phyloP scores from a whole-genome alignment of 257 asterid genomes.

The Fraxinus quadrangulata region DNA sequence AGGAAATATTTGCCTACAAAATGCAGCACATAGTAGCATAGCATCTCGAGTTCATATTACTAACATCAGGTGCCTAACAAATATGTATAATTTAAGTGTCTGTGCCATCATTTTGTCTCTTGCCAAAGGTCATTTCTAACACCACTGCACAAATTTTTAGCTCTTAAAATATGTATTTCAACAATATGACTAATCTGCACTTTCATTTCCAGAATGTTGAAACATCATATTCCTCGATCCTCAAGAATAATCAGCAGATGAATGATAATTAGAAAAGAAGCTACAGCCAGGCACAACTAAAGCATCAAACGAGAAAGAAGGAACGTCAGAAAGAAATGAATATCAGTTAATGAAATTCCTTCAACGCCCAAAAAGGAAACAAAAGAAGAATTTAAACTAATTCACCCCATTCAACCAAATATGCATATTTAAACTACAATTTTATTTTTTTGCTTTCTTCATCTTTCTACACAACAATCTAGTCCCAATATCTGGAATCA shows the following conservation, averaged over 20 bases:
- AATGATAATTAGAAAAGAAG: no score
- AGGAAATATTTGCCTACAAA: not conserved
- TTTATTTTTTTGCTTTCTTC: no score
- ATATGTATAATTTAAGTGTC: not conserved
- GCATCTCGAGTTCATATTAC: not conserved
- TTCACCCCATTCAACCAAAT: not conserved
- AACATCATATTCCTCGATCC: not conserved
- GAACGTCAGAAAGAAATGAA: not conserved
- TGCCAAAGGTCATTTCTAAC: no score
- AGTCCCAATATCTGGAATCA: not conserved
- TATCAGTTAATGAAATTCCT: no score
- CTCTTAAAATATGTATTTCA: not conserved
- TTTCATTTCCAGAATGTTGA: not conserved
- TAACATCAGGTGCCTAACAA: not conserved
- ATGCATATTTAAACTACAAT: not conserved
- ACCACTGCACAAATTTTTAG: not conserved
- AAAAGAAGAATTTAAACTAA: no score
- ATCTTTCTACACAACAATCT: not conserved
- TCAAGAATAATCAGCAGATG: not conserved
- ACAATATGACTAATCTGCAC: not conserved
- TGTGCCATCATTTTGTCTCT: not conserved
- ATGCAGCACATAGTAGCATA: not conserved
- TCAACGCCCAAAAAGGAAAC: not conserved
- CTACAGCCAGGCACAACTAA: not conserved
- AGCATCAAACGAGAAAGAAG: not conserved